phyloP scores from a whole-genome alignment of 768 basidiomycete genomes.

The Leucogyrophana mollusca region DNA sequence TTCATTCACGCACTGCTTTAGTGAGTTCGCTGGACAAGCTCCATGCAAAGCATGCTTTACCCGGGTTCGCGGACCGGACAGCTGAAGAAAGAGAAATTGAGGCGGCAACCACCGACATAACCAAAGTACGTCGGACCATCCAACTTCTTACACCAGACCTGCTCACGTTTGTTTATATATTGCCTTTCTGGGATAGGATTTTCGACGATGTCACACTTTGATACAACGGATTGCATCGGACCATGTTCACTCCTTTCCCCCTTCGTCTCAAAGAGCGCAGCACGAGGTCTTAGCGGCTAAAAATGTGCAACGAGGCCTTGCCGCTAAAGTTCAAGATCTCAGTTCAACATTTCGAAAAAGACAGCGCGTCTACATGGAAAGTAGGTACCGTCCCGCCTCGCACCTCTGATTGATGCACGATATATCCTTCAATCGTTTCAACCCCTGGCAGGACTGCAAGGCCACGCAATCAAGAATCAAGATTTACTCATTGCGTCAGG shows the following conservation, averaged over 20 bases:
- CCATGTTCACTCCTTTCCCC: conserved; percentile 64
- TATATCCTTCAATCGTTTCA: conserved; percentile 13
- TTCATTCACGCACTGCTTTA: conserved; percentile 32
- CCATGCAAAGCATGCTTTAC: conserved; percentile 93
- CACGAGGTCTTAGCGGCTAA: conserved; percentile 70
- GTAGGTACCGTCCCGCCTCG: conserved; percentile 48
- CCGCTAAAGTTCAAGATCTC: conserved; percentile 93
- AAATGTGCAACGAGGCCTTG: conserved; percentile 94
- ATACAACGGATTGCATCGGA: conserved; percentile 69
- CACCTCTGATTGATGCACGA: background rate
- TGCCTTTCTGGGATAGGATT: conserved; percentile 27
- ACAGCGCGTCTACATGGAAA: conserved; percentile 97
- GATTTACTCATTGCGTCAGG: conserved; percentile 91
- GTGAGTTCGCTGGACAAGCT: conserved; percentile 91
- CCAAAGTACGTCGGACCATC: conserved; percentile 54
- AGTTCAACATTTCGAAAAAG: conserved; percentile 94
- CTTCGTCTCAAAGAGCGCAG: conserved; percentile 42
- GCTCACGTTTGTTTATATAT: conserved; percentile 12
- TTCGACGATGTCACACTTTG: conserved; percentile 42
- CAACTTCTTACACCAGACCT: conserved; percentile 5
- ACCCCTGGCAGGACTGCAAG: conserved; percentile 73
- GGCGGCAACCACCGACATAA: conserved; percentile 80
- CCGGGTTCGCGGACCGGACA: conserved; percentile 93
- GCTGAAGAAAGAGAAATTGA: conserved; percentile 96
- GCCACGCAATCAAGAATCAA: conserved; percentile 97